Evolutionary conservation across 2,329 filamentous ascomycete genomes (phyloP), one percentile per base, ranked within the genome.

Genomic region (Cadophora sp.): DNA sequence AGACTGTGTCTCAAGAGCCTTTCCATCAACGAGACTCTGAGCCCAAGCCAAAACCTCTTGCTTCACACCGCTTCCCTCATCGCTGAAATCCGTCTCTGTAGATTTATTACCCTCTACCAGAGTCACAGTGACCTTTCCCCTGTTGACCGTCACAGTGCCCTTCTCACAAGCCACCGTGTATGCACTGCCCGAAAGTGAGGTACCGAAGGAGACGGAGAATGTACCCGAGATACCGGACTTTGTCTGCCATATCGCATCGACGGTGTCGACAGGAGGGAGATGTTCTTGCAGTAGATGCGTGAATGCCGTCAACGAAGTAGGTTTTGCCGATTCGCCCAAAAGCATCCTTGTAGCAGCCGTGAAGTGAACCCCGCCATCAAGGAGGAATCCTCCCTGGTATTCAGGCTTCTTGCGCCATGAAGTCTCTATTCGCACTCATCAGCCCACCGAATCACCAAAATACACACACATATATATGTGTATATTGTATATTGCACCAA

Each of bases 301-400:
- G 30, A 72, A 77, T 22, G 73, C 74, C 1, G 72, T 69, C 20
- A 76, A 63, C 6, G 73, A 43, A 9, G 64, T 70, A 22, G 74
- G 72, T 61, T 68, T 71, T 24, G 69, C 71, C 36, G 64, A 62
- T 33, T 70, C 80, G 20, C 82, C 81, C 1, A 93, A 79, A 50
- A 94, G 75, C 39, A 85, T 76, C 18, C 91, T 82, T 59, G 89
- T 82, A 0, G 80, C 88, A 8, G 91, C 91, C 7, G 89, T 81
- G 68, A 87, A 89, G 77, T 94, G 92, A 30, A 94, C 90, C 51
- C 92, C 91, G 16, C 87, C 90, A 74, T 94, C 91, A 1, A 94
- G 85, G 64, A 94, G 77, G 76, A 93, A 94, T 0, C 92, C 91
- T 64, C 91, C 92, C 78, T 93, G 91, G 75, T 92, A 86, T 62